These are phyloP conservation scores for Colletotrichum chrysophilum DNA, from an alignment of 2,329 filamentous ascomycete genomes.

Conservation along the genomic window DNA sequence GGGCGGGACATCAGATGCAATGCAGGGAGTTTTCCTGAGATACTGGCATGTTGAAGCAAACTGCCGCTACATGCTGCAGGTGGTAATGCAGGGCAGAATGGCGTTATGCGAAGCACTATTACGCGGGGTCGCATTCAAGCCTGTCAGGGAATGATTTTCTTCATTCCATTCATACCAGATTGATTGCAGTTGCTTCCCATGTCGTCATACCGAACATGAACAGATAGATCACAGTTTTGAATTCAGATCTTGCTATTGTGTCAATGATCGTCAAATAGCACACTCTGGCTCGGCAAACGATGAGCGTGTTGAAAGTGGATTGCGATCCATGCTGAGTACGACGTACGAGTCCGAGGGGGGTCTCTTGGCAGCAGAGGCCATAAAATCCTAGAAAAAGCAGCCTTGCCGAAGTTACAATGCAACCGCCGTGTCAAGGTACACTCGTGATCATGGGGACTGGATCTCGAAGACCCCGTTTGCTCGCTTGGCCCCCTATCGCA, in stretches of 20 bases:
- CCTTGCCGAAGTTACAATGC: not conserved
- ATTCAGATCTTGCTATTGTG: not conserved
- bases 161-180: not conserved
- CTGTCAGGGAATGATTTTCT: not conserved
- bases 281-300: not conserved
- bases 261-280: not conserved
- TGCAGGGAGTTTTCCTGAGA: not conserved
- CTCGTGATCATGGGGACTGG: not conserved
- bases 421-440: not conserved
- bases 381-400: not conserved
- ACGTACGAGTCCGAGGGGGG: not conserved
- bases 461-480: not conserved
- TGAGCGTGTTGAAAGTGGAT: not conserved
- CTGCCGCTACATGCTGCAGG: not conserved
- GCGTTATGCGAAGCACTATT: not conserved
- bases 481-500: not conserved
- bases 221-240: too few relatives aligned
- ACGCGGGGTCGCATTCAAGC: not conserved
- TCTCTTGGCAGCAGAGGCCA: not conserved
- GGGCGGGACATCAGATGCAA: not conserved
- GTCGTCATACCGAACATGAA: too few relatives aligned
- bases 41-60: not conserved
- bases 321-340: not conserved
- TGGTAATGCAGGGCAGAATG: not conserved
- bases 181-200: too few relatives aligned